Evolutionary conservation across 768 basidiomycete genomes (phyloP).

Genomic region (Boletellus emodensis): DNA sequence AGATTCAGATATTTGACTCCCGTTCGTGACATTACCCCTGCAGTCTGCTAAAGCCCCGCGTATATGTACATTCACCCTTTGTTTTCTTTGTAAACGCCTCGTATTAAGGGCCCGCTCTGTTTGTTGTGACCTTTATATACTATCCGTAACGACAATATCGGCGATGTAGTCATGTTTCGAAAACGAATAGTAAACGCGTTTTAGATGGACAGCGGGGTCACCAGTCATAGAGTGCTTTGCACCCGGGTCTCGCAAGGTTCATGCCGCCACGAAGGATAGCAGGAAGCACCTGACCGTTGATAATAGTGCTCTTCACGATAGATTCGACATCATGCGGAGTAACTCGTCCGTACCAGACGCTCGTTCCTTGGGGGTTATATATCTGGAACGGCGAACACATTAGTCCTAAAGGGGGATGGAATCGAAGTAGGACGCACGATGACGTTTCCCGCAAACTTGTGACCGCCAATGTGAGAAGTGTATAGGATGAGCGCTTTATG

Average conservation of each 20-base stretch:
- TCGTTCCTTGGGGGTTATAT: slow-evolving; percentile 79
- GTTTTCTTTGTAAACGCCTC: slow-evolving; percentile 7
- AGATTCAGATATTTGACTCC: slow-evolving; percentile 17
- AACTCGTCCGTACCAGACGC: slow-evolving; percentile 93
- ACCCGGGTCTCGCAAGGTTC: slow-evolving; percentile 70
- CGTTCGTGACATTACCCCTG: slow-evolving; percentile 6
- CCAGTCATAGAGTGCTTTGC: slow-evolving; percentile 70
- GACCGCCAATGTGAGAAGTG: slow-evolving; percentile 90
- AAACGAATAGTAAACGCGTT: background rate
- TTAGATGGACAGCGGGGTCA: slow-evolving; percentile 27
- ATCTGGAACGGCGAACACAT: slow-evolving; percentile 46
- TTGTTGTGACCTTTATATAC: slow-evolving; percentile 14
- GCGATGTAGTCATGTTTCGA: slow-evolving; percentile 20
- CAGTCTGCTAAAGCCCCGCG: slow-evolving; percentile 2
- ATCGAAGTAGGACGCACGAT: slow-evolving; percentile 54
- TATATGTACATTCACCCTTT: slow-evolving; percentile 1
- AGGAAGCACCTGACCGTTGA: slow-evolving; percentile 79
- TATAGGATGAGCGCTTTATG: slow-evolving; percentile 79
- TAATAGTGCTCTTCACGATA: slow-evolving; percentile 83
- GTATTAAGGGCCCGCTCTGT: slow-evolving; percentile 6
- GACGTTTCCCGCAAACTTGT: slow-evolving; percentile 89
- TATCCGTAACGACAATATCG: slow-evolving; percentile 25
- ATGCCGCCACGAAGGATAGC: slow-evolving; percentile 83
- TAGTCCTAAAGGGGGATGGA: background rate
- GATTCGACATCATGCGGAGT: slow-evolving; percentile 84